Evolutionary conservation across 1,139 yeast genomes (phyloP), one percentile per base, ranked within the genome.

Genomic region (Yamadazyma songkhlaensis): DNA sequence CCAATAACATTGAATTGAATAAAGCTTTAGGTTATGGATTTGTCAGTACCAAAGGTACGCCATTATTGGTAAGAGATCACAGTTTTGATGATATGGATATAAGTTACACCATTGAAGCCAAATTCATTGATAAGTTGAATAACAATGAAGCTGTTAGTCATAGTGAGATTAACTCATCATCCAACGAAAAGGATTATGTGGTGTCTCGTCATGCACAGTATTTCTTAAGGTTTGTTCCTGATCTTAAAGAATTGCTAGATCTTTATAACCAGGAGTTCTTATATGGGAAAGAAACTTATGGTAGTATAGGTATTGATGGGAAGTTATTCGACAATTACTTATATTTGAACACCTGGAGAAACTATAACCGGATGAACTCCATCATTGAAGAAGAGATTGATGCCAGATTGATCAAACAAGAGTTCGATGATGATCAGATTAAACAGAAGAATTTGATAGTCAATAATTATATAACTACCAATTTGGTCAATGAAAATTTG

Each of bases 11-110:
- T 12, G 63, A 55, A 29, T 45, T 71, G 35, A 68, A 69, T 41
- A 70, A 70, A 42, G 70, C 70, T 0, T 53, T 71, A 37, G 77
- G 77, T 0, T 72, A 72, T 40, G 76, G 76, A 9, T 64, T 59
- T 40, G 49, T 70, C 30, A 58, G 62, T 31, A 41, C 55, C 3
- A 47, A 73, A 29, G 77, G 77, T 3, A 66, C 75, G 1, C 77
- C 77, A 2, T 47, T 71, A 8, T 49, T 67, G 30, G 67, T 74
- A 9, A 60, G 58, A 37, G 77, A 72, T 47, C 64, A 67, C 44
- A 47, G 65, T 8, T 67, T 68, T 45, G 74, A 67, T 9, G 68
- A 68, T 42, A 54, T 65, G 24, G 66, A 73, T 49, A 55, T 71
- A 15, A 59, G 67, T 29, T 72, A 72, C 42, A 59, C 73, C 3